phyloP scores from a whole-genome alignment of 2,329 filamentous ascomycete genomes.

The Chrysoporthe deuterocubensis region DNA sequence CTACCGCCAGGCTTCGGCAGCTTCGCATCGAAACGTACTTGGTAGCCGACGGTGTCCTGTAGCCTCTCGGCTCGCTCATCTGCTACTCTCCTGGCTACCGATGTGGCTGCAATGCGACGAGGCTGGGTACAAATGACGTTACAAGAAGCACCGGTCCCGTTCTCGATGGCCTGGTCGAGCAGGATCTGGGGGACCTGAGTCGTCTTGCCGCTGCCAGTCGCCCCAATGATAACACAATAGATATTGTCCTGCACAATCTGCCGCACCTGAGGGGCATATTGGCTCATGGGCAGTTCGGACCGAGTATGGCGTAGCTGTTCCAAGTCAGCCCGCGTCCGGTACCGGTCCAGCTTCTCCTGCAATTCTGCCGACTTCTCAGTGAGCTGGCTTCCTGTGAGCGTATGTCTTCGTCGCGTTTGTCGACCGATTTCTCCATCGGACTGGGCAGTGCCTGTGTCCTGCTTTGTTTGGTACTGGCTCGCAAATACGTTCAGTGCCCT shows the following conservation, averaged over 20 bases:
- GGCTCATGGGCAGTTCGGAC: slow-evolving; percentile 23
- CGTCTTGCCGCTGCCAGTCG: slow-evolving; percentile 27
- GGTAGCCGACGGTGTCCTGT: slow-evolving; percentile 48
- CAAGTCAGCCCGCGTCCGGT: slow-evolving; percentile 11
- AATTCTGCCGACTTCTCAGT: slow-evolving; percentile 3
- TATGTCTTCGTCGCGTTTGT: neutral
- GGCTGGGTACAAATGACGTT: slow-evolving; percentile 56
- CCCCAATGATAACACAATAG: slow-evolving; percentile 25
- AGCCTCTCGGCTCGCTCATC: slow-evolving; percentile 47
- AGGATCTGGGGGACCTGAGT: slow-evolving; percentile 57
- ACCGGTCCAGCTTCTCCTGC: neutral
- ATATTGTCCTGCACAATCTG: slow-evolving; percentile 23
- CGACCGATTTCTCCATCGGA: neutral
- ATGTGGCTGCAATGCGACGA: slow-evolving; percentile 50
- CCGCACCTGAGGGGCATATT: slow-evolving; percentile 15
- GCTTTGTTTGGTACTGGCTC: neutral
- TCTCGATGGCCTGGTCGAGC: slow-evolving; percentile 49
- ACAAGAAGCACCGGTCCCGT: slow-evolving; percentile 45
- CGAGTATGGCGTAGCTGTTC: slow-evolving; percentile 3
- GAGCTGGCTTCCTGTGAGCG: neutral
- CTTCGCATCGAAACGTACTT: slow-evolving; percentile 47
- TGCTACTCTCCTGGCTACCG: slow-evolving; percentile 51
- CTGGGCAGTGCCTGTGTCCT: neutral
- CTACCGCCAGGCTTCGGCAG: slow-evolving; percentile 37
- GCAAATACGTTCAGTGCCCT: neutral